Base-by-base conservation (phyloP, 208 protist genomes). In the Acanthamoeba castellanii region DNA sequence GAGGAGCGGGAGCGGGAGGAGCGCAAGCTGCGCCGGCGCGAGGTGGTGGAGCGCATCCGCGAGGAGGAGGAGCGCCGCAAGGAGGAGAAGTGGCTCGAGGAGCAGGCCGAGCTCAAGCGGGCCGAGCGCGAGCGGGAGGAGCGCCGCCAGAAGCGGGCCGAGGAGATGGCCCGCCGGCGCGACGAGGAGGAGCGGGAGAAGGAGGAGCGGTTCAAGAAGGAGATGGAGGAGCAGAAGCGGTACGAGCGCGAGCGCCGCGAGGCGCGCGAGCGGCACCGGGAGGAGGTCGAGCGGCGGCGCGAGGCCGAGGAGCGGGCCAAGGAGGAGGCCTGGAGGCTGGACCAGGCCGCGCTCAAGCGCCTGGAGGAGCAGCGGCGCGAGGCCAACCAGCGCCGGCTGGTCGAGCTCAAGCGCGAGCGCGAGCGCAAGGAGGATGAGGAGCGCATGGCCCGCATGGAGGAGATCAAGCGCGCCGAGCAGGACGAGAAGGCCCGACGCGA, bases 181-280 rank as follows among this genome's bases (percentile, higher is more conserved):
- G 90, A 94, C 20, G 70, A 81, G 7, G 90, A 94, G 90, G 90
- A 94, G 70, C 37, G 42, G 16, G 25, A 32, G 34, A 94, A 94
- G 52, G 90, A 94, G 50, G 66, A 84, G 47, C 42, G 42, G 34
- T 94, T 47, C 66, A 84, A 94, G 47, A 64, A 30, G 2, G 66
- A 94, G 47, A 47, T 37, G 47, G 45, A 84, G 45, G 90, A 94
- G 34, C 34, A 64, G 90, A 27, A 84, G 66, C 42, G 61, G 7
- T 55, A 47, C 47, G 90, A 94, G n/a, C 30, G 34, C 1, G 90
- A 78, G 50, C 30, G 45, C 3, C 42, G 34, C 8, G 90, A 76
- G 22, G 47, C 45, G 13, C 45, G 47, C 6, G 32, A 84, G 52
- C 22, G 37, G 32, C 42, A 50, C 27, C 37, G 68, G 11, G 68